Conservation (phyloP, 2,329 filamentous ascomycete genomes). For the Fusarium phyllophilum region DNA sequence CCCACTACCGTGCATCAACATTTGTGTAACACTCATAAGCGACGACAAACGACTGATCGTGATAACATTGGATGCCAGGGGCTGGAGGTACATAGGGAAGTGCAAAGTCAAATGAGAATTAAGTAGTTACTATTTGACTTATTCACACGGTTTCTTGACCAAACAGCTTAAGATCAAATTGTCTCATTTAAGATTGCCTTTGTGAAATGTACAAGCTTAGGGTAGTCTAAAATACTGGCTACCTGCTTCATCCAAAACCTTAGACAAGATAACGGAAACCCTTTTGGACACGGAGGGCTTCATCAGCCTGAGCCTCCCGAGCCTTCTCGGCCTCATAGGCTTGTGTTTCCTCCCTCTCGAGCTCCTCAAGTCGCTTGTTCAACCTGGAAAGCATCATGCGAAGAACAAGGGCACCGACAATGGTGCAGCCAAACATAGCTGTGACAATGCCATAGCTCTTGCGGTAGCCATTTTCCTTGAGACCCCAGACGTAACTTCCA, state of each 20-base stretch:
- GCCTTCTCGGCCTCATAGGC: slow-evolving; percentile 46
- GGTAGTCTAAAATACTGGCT: not conserved
- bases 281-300: slow-evolving; percentile 56
- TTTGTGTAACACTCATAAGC: not conserved
- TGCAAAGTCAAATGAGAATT: no score
- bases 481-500: slow-evolving; percentile 71
- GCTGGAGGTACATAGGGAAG: no score
- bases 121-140: accelerated
- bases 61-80: no score
- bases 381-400: slow-evolving; percentile 56
- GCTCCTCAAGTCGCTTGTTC: slow-evolving; percentile 58
- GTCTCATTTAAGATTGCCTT: not conserved
- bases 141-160: not conserved
- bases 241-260: not conserved
- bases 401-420: slow-evolving; percentile 62
- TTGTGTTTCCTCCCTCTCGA: slow-evolving; percentile 46
- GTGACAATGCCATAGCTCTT: slow-evolving; percentile 73
- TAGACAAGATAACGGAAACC: slow-evolving; percentile 60
- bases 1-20: not conserved
- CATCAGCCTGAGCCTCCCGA: slow-evolving; percentile 53
- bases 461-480: slow-evolving; percentile 68
- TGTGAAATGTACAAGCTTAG: not conserved
- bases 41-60: no score
- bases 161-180: not conserved
- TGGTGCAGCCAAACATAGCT: slow-evolving; percentile 70